These are phyloP conservation scores for Podospora tetraspora DNA, from an alignment of 495 filamentous ascomycete species.

Conservation along the genomic window DNA sequence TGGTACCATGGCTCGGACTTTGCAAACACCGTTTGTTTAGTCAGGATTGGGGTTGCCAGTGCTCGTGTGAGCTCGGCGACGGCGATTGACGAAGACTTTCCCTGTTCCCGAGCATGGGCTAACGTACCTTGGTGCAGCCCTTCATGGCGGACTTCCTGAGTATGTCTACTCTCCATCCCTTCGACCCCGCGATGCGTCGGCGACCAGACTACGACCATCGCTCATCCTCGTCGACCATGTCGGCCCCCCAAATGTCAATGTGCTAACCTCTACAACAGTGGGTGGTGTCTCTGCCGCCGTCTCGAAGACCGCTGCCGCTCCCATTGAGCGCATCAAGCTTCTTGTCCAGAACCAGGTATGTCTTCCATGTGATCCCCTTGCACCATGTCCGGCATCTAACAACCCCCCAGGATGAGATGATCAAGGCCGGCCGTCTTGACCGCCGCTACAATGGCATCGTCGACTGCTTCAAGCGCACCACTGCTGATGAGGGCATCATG, in stretches of 20 bases:
- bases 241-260: neutral
- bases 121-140: conserved; percentile 36
- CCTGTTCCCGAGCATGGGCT: conserved; percentile 12
- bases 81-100: neutral
- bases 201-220: neutral
- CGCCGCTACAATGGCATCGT: conserved; percentile 89
- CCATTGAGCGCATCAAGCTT: conserved; percentile 99
- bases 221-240: neutral
- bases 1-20: conserved; percentile 7
- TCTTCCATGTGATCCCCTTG: conserved; percentile 6
- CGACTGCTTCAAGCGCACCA: conserved; percentile 93
- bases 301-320: conserved; percentile 99
- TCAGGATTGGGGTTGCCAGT: conserved; percentile 5
- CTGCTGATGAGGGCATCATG: conserved; percentile 71
- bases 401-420: conserved; percentile 88
- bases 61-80: neutral
- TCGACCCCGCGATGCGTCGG: neutral
- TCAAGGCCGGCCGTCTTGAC: conserved; percentile 96
- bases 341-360: conserved; percentile 99
- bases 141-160: conserved; percentile 96
- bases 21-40: conserved; percentile 8
- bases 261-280: conserved; percentile 56
- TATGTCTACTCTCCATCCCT: conserved; percentile 53
- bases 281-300: conserved; percentile 99
- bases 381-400: conserved; percentile 11